Percentiles rank a stretch among this genome's conserved stretches.
These are phyloP conservation scores for Pleurotus platypus DNA, from an alignment of 768 basidiomycete genomes.

Conservation along the genomic window DNA sequence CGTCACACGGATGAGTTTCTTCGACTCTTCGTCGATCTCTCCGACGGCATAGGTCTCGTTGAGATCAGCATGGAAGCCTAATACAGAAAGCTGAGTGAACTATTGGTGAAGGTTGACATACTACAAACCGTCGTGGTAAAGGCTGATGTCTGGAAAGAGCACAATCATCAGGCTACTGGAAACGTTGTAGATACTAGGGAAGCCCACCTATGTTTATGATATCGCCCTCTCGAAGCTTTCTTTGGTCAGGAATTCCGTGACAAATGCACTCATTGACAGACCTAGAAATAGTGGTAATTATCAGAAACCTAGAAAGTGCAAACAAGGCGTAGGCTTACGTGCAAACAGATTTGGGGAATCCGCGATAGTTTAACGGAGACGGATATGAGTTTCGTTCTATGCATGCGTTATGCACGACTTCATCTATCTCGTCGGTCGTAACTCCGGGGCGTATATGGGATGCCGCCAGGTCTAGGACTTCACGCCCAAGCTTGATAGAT, in stretches of 20 bases:
- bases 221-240: conserved; percentile 85
- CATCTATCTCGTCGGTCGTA: conserved; percentile 94
- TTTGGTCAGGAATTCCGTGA: conserved; percentile 91
- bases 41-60: conserved; percentile 94
- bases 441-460: conserved; percentile 85
- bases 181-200: conserved; percentile 12
- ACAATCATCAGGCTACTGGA: conserved; percentile 8
- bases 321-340: conserved; percentile 51
- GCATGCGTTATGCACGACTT: conserved; percentile 87
- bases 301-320: too few relatives aligned
- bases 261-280: conserved; percentile 96
- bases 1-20: conserved; percentile 77
- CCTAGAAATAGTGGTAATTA: conserved; percentile 28
- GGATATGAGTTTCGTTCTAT: conserved; percentile 93
- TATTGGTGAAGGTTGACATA: background rate
- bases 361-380: conserved; percentile 86
- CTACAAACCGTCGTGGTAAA: conserved; percentile 70
- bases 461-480: conserved; percentile 92
- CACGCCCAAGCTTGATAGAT: conserved; percentile 65
- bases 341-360: conserved; percentile 95
- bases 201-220: conserved; percentile 87
- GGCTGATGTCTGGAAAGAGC: conserved; percentile 56
- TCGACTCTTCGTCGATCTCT: conserved; percentile 78
- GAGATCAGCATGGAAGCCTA: conserved; percentile 89
- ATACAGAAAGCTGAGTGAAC: background rate